Conservation (phyloP, 495 filamentous ascomycete genomes). For the Penicillium pancosmium region DNA sequence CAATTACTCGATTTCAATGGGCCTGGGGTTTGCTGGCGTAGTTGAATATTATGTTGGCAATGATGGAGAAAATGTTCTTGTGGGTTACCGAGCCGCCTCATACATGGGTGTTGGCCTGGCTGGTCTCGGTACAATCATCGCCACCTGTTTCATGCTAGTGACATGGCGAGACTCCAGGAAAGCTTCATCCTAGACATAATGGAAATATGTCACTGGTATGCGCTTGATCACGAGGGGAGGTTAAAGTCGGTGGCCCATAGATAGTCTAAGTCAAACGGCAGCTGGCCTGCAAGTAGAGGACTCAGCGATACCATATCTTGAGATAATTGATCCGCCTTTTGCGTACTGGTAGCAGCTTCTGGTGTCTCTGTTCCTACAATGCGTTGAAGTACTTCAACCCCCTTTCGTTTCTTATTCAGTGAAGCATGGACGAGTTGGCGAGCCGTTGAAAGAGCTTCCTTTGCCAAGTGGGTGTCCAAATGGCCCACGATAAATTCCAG, state of each 20-base stretch:
- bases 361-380: conserved; percentile 14
- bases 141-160: conserved; percentile 20
- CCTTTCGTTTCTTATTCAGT: conserved; percentile 28
- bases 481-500: conserved; percentile 34
- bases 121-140: conserved; percentile 27
- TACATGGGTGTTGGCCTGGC: conserved; percentile 44
- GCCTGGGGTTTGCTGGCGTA: conserved; percentile 66
- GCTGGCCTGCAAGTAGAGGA: conserved; percentile 11
- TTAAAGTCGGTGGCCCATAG: conserved; percentile 23
- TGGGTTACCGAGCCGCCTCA: conserved; percentile 41
- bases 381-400: conserved; percentile 20
- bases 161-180: conserved; percentile 15
- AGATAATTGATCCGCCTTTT: conserved; percentile 1
- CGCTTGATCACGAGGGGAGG: conserved; percentile 7
- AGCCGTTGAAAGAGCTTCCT: conserved; percentile 44
- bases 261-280: conserved; percentile 21
- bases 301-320: conserved; percentile 14
- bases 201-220: background rate
- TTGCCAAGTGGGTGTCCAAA: conserved; percentile 38
- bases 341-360: background rate
- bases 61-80: conserved; percentile 37
- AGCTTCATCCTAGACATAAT: background rate
- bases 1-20: conserved; percentile 69
- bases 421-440: conserved; percentile 31
- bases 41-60: conserved; percentile 57